These are phyloP conservation scores for Lizonia empirigonia DNA, from an alignment of 2,329 filamentous ascomycete genomes.

Conservation along the genomic window DNA sequence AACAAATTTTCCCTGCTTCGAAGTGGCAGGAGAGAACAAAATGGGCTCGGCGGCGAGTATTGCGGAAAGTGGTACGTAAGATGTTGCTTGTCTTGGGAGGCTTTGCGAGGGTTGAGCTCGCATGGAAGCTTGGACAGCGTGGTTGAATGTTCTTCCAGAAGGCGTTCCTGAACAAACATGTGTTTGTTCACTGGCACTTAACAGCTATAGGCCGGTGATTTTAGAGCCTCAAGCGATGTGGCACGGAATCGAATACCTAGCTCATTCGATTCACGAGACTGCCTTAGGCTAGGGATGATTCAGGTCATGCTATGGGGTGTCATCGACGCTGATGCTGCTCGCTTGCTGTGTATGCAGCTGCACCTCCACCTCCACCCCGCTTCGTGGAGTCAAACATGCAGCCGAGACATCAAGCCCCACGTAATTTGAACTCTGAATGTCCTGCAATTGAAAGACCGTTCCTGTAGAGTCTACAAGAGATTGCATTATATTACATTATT, in stretches of 20 bases:
- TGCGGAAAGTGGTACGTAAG: constrained; percentile 1
- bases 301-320: too few relatives aligned
- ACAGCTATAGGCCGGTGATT: background rate
- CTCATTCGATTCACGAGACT: too few relatives aligned
- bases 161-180: background rate
- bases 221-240: too few relatives aligned
- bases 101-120: background rate
- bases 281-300: too few relatives aligned
- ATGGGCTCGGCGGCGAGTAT: background rate
- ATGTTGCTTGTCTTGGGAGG: background rate
- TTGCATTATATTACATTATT: too few relatives aligned
- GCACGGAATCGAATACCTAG: too few relatives aligned
- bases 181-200: background rate
- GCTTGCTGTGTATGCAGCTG: constrained; percentile 2
- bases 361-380: background rate
- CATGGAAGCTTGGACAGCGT: background rate
- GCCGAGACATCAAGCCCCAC: background rate
- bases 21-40: background rate
- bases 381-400: background rate
- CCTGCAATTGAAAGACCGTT: too few relatives aligned
- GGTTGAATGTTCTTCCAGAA: background rate
- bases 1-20: background rate
- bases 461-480: too few relatives aligned
- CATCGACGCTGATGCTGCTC: background rate
- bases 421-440: too few relatives aligned